phyloP scores from a whole-genome alignment of 2,329 filamentous ascomycete species.

The Botryosphaeria dothidea region DNA sequence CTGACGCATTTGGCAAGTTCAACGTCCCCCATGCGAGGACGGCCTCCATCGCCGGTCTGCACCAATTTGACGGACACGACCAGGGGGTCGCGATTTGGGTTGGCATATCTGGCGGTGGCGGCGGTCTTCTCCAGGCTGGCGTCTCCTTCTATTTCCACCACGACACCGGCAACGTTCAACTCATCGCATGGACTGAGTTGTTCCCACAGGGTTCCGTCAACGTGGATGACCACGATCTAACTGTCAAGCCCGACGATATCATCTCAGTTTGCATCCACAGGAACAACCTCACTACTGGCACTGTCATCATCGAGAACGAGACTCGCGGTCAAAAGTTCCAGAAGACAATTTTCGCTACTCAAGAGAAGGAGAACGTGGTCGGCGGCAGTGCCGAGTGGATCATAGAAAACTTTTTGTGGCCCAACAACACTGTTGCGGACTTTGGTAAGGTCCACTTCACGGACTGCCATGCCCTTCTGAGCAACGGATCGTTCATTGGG shows the following conservation, averaged over 20 bases:
- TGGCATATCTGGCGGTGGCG: background rate
- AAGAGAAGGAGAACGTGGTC: background rate
- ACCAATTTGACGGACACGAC: constrained; percentile 25
- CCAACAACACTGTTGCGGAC: no score
- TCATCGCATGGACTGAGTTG: background rate
- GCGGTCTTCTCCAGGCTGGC: background rate
- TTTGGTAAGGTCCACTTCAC: no score
- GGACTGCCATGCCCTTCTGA: no score
- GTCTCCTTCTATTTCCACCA: background rate
- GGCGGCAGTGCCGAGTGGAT: background rate
- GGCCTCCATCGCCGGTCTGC: constrained; percentile 35
- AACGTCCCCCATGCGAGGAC: constrained; percentile 35
- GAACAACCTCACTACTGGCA: background rate
- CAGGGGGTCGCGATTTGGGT: background rate
- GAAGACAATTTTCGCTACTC: background rate
- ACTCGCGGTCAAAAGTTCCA: background rate
- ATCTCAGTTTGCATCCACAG: background rate
- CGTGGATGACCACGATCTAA: background rate
- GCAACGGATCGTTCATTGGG: no score
- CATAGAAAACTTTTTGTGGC: background rate
- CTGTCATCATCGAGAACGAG: background rate
- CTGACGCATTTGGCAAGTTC: background rate
- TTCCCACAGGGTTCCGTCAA: background rate
- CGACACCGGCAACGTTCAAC: background rate
- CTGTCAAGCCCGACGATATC: background rate